Evolutionary conservation across 2,329 filamentous ascomycete genomes (phyloP), one percentile per base, ranked within the genome.

Genomic region (Fusarium phyllophilum): DNA sequence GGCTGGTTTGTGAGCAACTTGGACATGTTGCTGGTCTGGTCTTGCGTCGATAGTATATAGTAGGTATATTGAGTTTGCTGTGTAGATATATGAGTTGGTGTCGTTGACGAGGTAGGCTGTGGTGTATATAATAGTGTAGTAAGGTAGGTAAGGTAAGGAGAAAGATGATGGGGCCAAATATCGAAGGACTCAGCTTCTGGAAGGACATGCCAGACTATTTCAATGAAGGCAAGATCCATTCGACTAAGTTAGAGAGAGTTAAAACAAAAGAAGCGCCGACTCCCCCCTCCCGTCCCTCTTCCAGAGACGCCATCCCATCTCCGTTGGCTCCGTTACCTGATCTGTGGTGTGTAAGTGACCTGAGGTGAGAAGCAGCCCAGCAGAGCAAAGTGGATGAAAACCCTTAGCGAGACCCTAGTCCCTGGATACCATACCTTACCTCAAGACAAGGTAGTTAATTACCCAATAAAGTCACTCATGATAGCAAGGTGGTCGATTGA

Each of bases 401-500:
- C 49, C 62, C 61, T 67, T 65, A 56, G 57, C 57, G 46, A 64
- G 45, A 55, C 57, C 62, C 62, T 62, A 63, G 60, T 52, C 62
- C 61, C 51, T 56, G 51, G 51, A 60, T 42, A 42, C 31, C 48
- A 24, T 18, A 22, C 44, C 44, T 22, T 46, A 46, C 44, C 45
- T 46, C 18, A 20, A 20, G 49, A 67, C 36, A 51, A 45, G 29
- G 33, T 34, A 24, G 31, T 15, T 20, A 18, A 62, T 73, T 71
- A 68, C 74, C 76, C 75, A 78, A 78, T 78, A 67, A 66, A 68
- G 66, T 77, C 71, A 71, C 67, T 74, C 73, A 77, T 72, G 73
- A 77, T 77, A 69, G 68, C 73, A 76, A 68, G 76, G 76, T 78
- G 76, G 61, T 68, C 48, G 67, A 78, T 78, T 73, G 76, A 78